These are phyloP conservation scores for Fraxinus sp. DNA, from an alignment of 305 asterid species.

Conservation along the genomic window DNA sequence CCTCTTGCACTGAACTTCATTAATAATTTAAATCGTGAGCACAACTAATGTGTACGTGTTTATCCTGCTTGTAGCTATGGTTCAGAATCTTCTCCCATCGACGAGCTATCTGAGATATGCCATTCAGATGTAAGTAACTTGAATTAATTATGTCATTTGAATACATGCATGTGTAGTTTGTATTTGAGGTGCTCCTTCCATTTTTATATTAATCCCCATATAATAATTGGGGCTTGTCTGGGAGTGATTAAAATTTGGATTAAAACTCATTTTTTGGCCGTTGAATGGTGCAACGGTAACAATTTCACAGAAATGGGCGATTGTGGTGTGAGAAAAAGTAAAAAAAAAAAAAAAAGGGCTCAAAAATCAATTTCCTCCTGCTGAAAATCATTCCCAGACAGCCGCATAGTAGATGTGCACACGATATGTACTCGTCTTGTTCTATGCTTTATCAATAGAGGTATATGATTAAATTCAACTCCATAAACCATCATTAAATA, in stretches of 20 bases:
- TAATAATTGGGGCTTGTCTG: no score
- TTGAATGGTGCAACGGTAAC: no score
- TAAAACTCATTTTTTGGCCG: no score
- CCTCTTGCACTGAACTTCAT: background rate
- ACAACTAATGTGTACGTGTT: background rate
- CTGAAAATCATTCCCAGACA: no score
- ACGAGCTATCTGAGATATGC: conserved; percentile 63
- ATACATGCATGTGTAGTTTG: background rate
- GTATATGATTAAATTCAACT: background rate
- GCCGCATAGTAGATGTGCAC: no score
- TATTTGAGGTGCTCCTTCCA: background rate
- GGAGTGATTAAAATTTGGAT: no score
- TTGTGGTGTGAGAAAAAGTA: no score
- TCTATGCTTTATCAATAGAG: background rate
- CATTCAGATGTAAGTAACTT: conserved; percentile 61
- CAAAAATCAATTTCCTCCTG: no score
- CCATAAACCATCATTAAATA: background rate
- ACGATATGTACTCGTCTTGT: background rate
- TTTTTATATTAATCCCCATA: background rate
- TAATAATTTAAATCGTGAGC: background rate
- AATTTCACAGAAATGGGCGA: no score
- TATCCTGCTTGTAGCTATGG: conserved; percentile 69
- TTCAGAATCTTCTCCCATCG: conserved; percentile 77
- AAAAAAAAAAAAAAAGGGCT: no score
- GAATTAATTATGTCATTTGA: conserved; percentile 4